Evolutionary conservation across 2,329 filamentous ascomycete species (phyloP).

Genomic region (Geosmithia morbida): DNA sequence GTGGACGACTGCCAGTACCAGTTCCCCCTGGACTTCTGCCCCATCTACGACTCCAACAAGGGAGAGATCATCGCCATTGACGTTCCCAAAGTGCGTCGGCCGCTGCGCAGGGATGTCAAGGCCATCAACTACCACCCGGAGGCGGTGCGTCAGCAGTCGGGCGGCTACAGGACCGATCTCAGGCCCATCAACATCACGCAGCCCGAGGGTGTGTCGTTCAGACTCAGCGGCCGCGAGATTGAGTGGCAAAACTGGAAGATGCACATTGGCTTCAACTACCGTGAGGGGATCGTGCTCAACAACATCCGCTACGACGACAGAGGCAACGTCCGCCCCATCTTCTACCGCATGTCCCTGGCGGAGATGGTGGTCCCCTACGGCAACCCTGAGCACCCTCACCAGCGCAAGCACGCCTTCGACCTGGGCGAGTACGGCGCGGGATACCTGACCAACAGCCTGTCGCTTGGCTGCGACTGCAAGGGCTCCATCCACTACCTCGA

Average conservation of each 20-base stretch:
- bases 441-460: conserved; percentile 69
- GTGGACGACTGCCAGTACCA: conserved; percentile 81
- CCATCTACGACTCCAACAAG: conserved; percentile 74
- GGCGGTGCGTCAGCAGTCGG: conserved; percentile 50
- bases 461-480: conserved; percentile 75
- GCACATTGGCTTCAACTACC: conserved; percentile 90
- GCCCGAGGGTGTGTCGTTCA: conserved; percentile 80
- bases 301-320: conserved; percentile 86
- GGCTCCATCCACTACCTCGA: conserved; percentile 86
- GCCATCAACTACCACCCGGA: conserved; percentile 71
- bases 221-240: conserved; percentile 56
- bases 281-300: conserved; percentile 79
- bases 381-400: conserved; percentile 66
- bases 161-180: conserved; percentile 63
- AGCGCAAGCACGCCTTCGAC: conserved; percentile 71
- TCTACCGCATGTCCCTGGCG: conserved; percentile 77
- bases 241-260: conserved; percentile 91
- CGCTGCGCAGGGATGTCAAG: conserved; percentile 29
- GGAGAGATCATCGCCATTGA: conserved; percentile 72
- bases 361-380: conserved; percentile 93
- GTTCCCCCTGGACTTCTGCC: conserved; percentile 86
- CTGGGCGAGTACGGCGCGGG: conserved; percentile 70
- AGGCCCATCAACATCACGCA: conserved; percentile 84
- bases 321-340: conserved; percentile 59
- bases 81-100: conserved; percentile 62